Conservation (phyloP, 2,329 filamentous ascomycete genomes). For the Alternaria dauci region DNA sequence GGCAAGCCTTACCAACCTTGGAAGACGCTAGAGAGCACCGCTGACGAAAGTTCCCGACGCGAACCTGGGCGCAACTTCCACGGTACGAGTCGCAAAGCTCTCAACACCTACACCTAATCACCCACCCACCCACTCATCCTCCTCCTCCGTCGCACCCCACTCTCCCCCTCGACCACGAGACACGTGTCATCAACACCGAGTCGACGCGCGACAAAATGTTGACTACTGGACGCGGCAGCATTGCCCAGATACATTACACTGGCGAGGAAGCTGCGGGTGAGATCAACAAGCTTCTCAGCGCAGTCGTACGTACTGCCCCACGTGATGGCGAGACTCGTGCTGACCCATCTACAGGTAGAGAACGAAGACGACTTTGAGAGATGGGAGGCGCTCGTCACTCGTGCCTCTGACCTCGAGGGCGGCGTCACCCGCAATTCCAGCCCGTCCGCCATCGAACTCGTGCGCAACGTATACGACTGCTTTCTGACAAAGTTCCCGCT, state of each 20-base stretch:
- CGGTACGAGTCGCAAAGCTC: slow-evolving; percentile 20
- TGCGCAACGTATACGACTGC: slow-evolving; percentile 87
- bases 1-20: neutral
- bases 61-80: slow-evolving; percentile 24
- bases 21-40: slow-evolving; percentile 11
- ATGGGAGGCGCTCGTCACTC: slow-evolving; percentile 91
- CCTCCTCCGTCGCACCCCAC: slow-evolving; percentile 19
- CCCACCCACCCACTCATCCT: neutral
- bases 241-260: slow-evolving; percentile 42
- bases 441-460: slow-evolving; percentile 86
- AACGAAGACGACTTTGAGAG: slow-evolving; percentile 91
- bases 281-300: slow-evolving; percentile 78
- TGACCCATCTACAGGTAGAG: slow-evolving; percentile 57
- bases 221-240: slow-evolving; percentile 40
- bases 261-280: slow-evolving; percentile 58
- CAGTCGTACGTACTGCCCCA: slow-evolving; percentile 70
- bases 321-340: neutral
- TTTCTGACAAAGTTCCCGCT: slow-evolving; percentile 95
- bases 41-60: slow-evolving; percentile 23
- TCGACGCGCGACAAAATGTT: slow-evolving; percentile 34
- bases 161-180: slow-evolving; percentile 11
- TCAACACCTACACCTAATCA: slow-evolving; percentile 14
- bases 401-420: slow-evolving; percentile 85
- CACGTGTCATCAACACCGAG: neutral
- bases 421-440: slow-evolving; percentile 97